phyloP scores from a whole-genome alignment of 495 filamentous ascomycete species.

The Podospora appendiculata region DNA sequence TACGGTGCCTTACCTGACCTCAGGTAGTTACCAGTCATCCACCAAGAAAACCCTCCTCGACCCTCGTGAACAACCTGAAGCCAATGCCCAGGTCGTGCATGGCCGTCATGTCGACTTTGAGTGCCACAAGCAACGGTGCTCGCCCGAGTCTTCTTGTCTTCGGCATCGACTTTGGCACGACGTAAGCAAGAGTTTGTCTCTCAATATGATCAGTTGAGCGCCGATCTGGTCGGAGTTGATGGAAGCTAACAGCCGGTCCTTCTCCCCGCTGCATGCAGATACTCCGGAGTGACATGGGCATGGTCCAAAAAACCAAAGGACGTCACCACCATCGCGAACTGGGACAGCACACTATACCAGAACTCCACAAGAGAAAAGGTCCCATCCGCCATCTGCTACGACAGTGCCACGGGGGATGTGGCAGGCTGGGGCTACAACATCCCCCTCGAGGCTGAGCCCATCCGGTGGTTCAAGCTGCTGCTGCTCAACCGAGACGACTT shows the following conservation, averaged over 20 bases:
- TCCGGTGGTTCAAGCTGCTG: conserved; percentile 27
- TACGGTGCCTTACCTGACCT: too few species aligned
- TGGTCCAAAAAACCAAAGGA: background rate
- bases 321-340: conserved; percentile 6
- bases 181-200: background rate
- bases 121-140: too few species aligned
- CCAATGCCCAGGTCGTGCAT: too few species aligned
- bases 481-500: conserved; percentile 20
- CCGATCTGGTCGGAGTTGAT: background rate
- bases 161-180: conserved; percentile 4
- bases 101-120: too few species aligned
- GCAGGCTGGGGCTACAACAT: conserved; percentile 21
- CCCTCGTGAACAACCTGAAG: too few species aligned
- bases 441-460: conserved; percentile 2
- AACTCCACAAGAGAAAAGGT: background rate
- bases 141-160: background rate
- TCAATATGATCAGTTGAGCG: background rate
- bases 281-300: conserved; percentile 2
- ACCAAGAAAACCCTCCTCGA: too few species aligned
- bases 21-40: too few species aligned
- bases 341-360: background rate
- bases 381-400: background rate
- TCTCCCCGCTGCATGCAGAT: background rate
- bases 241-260: background rate
- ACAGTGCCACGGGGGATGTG: background rate